These are phyloP conservation scores for Leccinum broughii DNA, from an alignment of 768 basidiomycete species.

Conservation along the genomic window DNA sequence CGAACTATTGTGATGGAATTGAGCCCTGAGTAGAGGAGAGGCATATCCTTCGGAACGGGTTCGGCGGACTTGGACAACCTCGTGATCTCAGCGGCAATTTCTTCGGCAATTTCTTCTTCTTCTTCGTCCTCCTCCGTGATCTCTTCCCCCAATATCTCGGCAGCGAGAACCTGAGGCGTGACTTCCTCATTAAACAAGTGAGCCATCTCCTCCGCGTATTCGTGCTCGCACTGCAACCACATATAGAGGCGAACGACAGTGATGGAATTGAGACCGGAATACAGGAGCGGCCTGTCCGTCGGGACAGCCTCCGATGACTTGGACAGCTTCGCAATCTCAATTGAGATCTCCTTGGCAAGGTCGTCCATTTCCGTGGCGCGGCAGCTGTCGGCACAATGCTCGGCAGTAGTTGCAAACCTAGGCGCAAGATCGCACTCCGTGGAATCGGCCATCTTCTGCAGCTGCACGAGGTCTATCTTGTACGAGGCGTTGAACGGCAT, in stretches of 20 bases:
- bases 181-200: slow-evolving; percentile 34
- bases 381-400: background rate
- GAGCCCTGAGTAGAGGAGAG: slow-evolving; percentile 36
- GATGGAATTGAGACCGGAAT: slow-evolving; percentile 35
- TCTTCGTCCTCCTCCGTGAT: background rate
- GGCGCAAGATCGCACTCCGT: slow-evolving; percentile 13
- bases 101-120: slow-evolving; percentile 23
- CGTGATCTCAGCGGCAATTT: slow-evolving; percentile 35
- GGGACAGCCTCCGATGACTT: slow-evolving; percentile 29
- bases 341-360: slow-evolving; percentile 36
- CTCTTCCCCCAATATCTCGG: slow-evolving; percentile 29
- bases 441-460: slow-evolving; percentile 28
- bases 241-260: slow-evolving; percentile 31
- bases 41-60: slow-evolving; percentile 34
- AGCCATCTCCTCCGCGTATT: slow-evolving; percentile 31
- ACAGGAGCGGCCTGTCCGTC: slow-evolving; percentile 33
- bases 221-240: slow-evolving; percentile 36
- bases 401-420: slow-evolving; percentile 16
- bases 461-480: slow-evolving; percentile 30
- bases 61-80: slow-evolving; percentile 29
- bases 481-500: slow-evolving; percentile 35
- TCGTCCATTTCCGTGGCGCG: slow-evolving; percentile 9
- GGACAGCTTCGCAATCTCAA: slow-evolving; percentile 33
- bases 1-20: slow-evolving; percentile 31
- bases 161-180: slow-evolving; percentile 30